Conservation (phyloP, 306 rosid species). For the Lathyrus sativus region DNA sequence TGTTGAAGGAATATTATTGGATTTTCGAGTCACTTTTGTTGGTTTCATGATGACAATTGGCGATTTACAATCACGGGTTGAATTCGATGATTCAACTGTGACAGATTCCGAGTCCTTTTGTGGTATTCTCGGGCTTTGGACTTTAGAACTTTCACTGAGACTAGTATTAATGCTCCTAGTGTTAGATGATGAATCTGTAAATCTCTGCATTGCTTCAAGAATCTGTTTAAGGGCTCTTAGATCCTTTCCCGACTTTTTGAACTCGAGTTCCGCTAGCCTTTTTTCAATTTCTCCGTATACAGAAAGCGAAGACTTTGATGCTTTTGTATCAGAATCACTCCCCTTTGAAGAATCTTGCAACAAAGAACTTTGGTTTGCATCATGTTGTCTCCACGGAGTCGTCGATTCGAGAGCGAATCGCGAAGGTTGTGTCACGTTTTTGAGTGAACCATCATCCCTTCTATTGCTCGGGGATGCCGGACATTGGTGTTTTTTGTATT, state of each 20-base stretch:
- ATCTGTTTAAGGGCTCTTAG: conserved; percentile 93
- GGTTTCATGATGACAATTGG: conserved; percentile 69
- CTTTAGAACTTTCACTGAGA: conserved; percentile 44
- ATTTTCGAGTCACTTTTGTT: conserved; percentile 51
- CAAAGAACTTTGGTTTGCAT: conserved; percentile 33
- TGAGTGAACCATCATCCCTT: conserved; percentile 30
- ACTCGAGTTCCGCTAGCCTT: conserved; percentile 79
- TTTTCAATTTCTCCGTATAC: conserved; percentile 89
- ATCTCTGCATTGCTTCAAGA: conserved; percentile 88
- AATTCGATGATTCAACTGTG: conserved; percentile 39
- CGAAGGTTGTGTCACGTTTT: conserved; percentile 44
- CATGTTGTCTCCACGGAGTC: background rate
- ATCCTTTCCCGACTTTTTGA: conserved; percentile 89
- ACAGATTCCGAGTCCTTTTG: conserved; percentile 35
- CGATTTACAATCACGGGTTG: conserved; percentile 41
- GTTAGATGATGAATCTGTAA: conserved; percentile 46
- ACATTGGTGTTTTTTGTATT: conserved; percentile 43
- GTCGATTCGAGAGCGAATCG: conserved; percentile 51
- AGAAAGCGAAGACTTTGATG: conserved; percentile 51
- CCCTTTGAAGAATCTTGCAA: conserved; percentile 45
- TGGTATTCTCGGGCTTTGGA: conserved; percentile 49
- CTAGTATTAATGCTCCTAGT: conserved; percentile 27
- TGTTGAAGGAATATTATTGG: conserved; percentile 38
- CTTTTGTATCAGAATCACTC: conserved; percentile 48
- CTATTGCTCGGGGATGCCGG: background rate